Conservation (phyloP, 2,329 filamentous ascomycete species). For the Claviceps purpurea region DNA sequence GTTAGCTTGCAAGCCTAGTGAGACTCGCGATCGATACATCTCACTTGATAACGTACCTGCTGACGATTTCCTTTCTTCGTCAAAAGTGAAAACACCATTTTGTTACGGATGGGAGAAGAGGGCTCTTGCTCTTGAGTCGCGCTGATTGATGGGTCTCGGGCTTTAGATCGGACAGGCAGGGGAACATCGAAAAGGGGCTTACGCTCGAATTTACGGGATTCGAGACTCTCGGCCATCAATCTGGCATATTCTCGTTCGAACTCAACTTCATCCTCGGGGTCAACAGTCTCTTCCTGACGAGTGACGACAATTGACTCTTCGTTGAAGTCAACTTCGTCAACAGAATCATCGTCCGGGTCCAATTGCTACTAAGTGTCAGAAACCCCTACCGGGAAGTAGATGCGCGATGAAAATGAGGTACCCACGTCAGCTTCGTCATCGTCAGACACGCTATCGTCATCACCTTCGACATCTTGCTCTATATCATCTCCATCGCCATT, state of each 20-base stretch:
- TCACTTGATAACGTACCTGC: conserved; percentile 42
- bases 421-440: conserved; percentile 48
- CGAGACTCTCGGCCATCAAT: conserved; percentile 94
- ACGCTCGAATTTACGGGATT: conserved; percentile 90
- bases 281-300: conserved; percentile 75
- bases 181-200: conserved; percentile 95
- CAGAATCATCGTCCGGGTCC: conserved; percentile 36
- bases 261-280: conserved; percentile 89
- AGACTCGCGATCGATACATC: neutral
- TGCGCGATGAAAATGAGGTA: neutral
- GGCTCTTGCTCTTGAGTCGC: conserved; percentile 15
- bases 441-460: conserved; percentile 44
- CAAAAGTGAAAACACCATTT: conserved; percentile 93
- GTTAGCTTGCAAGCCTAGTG: neutral
- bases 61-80: conserved; percentile 94
- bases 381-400: neutral
- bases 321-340: conserved; percentile 51
- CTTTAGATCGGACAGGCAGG: conserved; percentile 68
- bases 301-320: conserved; percentile 90
- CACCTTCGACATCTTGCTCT: conserved; percentile 45
- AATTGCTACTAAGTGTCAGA: conserved; percentile 14
- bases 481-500: conserved; percentile 53
- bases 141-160: conserved; percentile 39
- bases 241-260: conserved; percentile 97
- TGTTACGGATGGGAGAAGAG: conserved; percentile 25